Base-by-base conservation (phyloP, 176 grass and related monocot genomes). In the Carex kokanica region DNA sequence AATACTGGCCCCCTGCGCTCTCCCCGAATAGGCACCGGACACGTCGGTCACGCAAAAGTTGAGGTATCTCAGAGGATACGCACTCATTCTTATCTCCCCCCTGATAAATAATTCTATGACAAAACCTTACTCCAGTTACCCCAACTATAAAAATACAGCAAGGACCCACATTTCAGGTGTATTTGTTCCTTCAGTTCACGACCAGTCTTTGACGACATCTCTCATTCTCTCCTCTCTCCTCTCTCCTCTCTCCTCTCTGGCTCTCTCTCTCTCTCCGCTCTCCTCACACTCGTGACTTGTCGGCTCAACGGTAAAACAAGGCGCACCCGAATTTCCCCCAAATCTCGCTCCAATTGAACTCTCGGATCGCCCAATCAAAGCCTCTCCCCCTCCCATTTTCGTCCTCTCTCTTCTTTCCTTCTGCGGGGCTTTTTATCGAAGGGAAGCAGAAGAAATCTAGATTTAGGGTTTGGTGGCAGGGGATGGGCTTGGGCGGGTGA, bases 401-500 rank as follows among this genome's bases (percentile, higher is more conserved):
- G 2, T 40, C 27, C 36, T 74, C 38, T 56, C 60, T 14, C n/a
- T 63, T 64, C 25, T 47, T 47, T 66, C 61, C 45, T 82, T 81
- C 58, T 23, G 20, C 29, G 36, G 23, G 49, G 59, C 18, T 11
- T 38, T 27, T 16, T 8, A 1, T 55, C 23, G 23, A 27, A 49
- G 62, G 43, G 24, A 29, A 49, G 62, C 15, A 11, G 61, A 51
- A 66, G 56, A 6, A 62, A 43, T 62, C 78, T 38, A 20, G 34
- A 57, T 24, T 43, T 43, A 78, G 78, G 73, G 59, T 63, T 60
- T 81, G 29, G 56, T 20, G 56, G 18, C 20, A 10, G 78, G 31
- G 78, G 18, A 81, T 81, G 78, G 78, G 59, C 31, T 81, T 60
- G 40, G 80, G 80, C 41, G 60, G 60, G 36, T 65, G 60, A 82